Evolutionary conservation across 1,284 basidiomycete genomes (phyloP), one percentile per base, ranked within the genome.

Genomic region (Chiua sp.): DNA sequence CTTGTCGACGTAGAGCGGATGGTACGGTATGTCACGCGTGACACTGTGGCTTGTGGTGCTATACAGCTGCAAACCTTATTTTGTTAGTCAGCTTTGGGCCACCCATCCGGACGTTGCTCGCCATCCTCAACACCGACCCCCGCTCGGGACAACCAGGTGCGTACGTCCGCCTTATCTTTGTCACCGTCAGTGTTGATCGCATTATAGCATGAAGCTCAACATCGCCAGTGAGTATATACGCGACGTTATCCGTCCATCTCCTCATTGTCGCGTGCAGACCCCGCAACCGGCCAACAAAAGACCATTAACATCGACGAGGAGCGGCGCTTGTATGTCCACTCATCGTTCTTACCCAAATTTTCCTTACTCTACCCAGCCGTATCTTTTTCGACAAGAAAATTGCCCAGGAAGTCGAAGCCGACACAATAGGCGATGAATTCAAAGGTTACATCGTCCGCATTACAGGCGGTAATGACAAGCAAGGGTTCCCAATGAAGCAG

Each of bases 401-500:
- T 84, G 77, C 93, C 48, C 94, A 98, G 78, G 97, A 98, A 81
- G 94, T 98, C 73, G 86, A 93, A 61, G 93, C 88, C 68, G 96
- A 98, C 83, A 78, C 89, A 57, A 82, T 98, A 72, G 96, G 96
- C 72, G 93, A 98, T 77, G 97, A 98, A 83, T 98, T 89, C 87
- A 95, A 94, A 80, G 97, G 97, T 63, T 98, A 98, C 83, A 82
- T 98, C 78, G 89, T 98, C 86, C 92, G 96, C 74, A 94, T 99
- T 82, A 96, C 94, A 52, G 96, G 97, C 74, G 94, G 94, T 65
- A 96, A 97, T 83, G 94, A 97, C 87, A 96, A 93, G 82, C 92
- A 94, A 77, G 92, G 94, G 79, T 98, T 98, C 88, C 95, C 96
- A 57, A 98, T 98, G 96, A 98, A 98, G 84, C 97, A 98, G 83